Evolutionary conservation across 2,329 filamentous ascomycete genomes (phyloP).

Genomic region (Penicillium sumatraense): DNA sequence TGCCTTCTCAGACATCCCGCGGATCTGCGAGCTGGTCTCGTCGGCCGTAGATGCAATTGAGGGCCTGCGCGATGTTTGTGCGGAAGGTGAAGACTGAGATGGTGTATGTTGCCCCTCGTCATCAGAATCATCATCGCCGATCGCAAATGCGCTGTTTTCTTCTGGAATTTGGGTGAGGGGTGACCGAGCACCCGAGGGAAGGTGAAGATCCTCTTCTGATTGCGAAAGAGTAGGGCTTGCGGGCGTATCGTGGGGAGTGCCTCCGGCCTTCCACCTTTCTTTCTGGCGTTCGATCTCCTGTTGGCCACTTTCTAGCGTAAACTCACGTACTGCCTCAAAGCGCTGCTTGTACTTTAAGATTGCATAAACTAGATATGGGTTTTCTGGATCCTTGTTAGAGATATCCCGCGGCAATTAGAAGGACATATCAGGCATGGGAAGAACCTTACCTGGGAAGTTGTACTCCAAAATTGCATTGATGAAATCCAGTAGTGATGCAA

Average conservation of each 20-base stretch:
- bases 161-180: conserved; percentile 72
- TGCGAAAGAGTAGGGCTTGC: conserved; percentile 42
- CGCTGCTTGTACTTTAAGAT: conserved; percentile 79
- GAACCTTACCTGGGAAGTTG: conserved; percentile 74
- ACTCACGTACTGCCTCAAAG: conserved; percentile 82
- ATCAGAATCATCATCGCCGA: conserved; percentile 74
- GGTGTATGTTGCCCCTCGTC: conserved; percentile 67
- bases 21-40: conserved; percentile 76
- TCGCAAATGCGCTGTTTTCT: conserved; percentile 81
- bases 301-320: conserved; percentile 89
- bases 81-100: conserved; percentile 60
- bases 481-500: conserved; percentile 82
- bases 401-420: background rate
- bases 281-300: conserved; percentile 85
- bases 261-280: conserved; percentile 68
- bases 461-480: conserved; percentile 91
- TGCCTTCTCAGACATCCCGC: conserved; percentile 96
- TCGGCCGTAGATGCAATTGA: conserved; percentile 72
- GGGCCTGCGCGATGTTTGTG: conserved; percentile 62
- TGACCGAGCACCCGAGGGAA: conserved; percentile 57
- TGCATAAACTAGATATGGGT: conserved; percentile 78
- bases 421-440: background rate
- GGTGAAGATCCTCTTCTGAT: conserved; percentile 46
- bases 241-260: conserved; percentile 39
- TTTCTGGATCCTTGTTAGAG: conserved; percentile 59